Conservation (phyloP, 2,329 filamentous ascomycete genomes). For the Stachybotrys echinatus region DNA sequence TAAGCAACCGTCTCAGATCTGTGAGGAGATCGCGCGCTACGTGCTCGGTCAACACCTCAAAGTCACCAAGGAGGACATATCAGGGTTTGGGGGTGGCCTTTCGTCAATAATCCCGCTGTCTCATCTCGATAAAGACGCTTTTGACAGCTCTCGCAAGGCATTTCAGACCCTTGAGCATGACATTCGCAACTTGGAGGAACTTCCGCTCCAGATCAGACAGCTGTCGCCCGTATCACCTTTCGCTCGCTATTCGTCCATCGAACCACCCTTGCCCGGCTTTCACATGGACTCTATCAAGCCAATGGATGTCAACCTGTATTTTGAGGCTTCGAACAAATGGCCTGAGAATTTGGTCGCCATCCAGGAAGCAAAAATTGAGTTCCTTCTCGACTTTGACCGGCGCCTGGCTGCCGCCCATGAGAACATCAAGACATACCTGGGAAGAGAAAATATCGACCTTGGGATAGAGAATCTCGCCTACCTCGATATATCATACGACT, state of each 20-base stretch:
- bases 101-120: conserved; percentile 41
- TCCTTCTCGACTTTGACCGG: conserved; percentile 71
- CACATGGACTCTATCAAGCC: conserved; percentile 43
- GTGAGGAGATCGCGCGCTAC: conserved; percentile 75
- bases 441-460: conserved; percentile 69
- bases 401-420: conserved; percentile 59
- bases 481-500: conserved; percentile 72
- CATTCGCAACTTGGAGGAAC: conserved; percentile 69
- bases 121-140: conserved; percentile 49
- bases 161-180: conserved; percentile 72
- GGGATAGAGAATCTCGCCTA: conserved; percentile 73
- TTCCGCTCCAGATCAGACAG: conserved; percentile 83
- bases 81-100: conserved; percentile 45
- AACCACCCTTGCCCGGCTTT: conserved; percentile 32
- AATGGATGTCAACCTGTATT: conserved; percentile 79
- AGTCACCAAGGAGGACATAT: conserved; percentile 47
- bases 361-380: conserved; percentile 89
- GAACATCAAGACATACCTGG: conserved; percentile 62
- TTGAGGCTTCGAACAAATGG: conserved; percentile 91
- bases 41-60: conserved; percentile 66
- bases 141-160: conserved; percentile 62
- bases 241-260: conserved; percentile 67
- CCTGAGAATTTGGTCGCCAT: conserved; percentile 88
- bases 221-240: conserved; percentile 67
- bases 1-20: conserved; percentile 57